Conservation (phyloP, 306 rosid species). For the Begonia peltatifolia region DNA sequence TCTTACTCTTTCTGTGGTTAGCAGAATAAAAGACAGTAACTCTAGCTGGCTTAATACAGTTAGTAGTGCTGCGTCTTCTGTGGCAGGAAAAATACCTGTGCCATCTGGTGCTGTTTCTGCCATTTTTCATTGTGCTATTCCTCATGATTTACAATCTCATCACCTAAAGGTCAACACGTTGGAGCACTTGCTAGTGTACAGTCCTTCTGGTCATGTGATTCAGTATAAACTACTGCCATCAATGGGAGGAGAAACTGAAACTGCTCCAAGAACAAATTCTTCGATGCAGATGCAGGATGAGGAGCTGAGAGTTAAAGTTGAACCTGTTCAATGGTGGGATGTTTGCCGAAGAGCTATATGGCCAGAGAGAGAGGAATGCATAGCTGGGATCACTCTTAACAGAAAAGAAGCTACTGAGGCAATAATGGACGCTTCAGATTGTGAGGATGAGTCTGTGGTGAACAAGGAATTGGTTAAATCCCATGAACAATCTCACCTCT, state of each 20-base stretch:
- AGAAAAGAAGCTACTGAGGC: constrained; percentile 28
- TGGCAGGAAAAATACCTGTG: constrained; percentile 69
- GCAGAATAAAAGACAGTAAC: constrained; percentile 85
- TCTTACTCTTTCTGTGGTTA: constrained; percentile 61
- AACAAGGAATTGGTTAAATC: constrained; percentile 20
- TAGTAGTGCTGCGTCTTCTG: constrained; percentile 34
- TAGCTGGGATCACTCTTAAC: constrained; percentile 22
- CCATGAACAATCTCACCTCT: constrained; percentile 47
- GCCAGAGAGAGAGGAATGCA: constrained; percentile 60
- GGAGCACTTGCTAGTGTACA: constrained; percentile 71
- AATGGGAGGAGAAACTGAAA: constrained; percentile 37
- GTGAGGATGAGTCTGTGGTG: constrained; percentile 19
- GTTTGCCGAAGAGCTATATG: constrained; percentile 81
- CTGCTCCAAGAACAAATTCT: constrained; percentile 34
- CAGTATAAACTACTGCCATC: constrained; percentile 72
- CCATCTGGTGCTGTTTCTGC: constrained; percentile 95
- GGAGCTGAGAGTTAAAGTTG: constrained; percentile 75
- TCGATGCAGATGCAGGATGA: constrained; percentile 48
- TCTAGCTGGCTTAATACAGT: constrained; percentile 85
- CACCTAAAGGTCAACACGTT: constrained; percentile 39
- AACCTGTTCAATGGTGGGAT: constrained; percentile 94
- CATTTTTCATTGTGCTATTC: constrained; percentile 64
- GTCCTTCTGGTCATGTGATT: constrained; percentile 90
- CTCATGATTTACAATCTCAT: constrained; percentile 26
- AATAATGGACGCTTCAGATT: constrained; percentile 23